Base-by-base conservation (phyloP, 768 basidiomycete genomes). In the Xerocomus brunneocitrinus region DNA sequence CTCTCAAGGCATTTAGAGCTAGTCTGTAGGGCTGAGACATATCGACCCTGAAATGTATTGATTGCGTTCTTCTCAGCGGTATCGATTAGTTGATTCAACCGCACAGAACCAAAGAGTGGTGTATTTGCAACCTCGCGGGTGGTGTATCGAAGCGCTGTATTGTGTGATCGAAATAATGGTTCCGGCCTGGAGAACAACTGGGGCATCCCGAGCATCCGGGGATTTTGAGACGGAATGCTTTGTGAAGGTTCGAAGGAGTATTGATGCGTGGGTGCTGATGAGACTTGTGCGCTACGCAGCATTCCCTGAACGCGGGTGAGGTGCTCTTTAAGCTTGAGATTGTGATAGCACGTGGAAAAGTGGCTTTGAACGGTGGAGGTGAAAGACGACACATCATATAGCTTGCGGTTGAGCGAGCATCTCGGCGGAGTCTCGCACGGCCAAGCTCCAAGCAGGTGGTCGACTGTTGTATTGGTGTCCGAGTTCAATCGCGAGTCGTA, bases 381-480 rank as follows among this genome's bases (percentile, higher is more conserved):
- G 16, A 65, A 27, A 1, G 27, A 14, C 12, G 13, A 1, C 12
- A 58, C 31, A 39, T 61, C 12, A 13, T 61, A 58, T n/a, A 10
- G 40, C 4, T 12, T 22, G 8, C 3, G 19, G 19, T 42, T 7
- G 16, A 56, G 50, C 0, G 58, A 51, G 30, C n/a, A 27, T 9
- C 16, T n/a, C 7, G 58, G 57, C 13, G 55, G 52, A n/a, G 30
- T 55, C 32, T 58, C 55, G 16, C 47, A 60, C 19, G 60, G 63
- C 64, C 64, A 65, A 31, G 56, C 49, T 8, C 8, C 7, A 3
- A 54, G 41, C 43, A 65, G 30, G 5, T 40, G 7, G 2, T 52
- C 6, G 35, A 55, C 50, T 5, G 47, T 44, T n/a, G 34, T 22
- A 25, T 42, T n/a, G 2, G 30, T 24, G 19, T 63, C 55, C n/a